Percentiles rank a stretch among this genome's conserved stretches.
Conservation (phyloP, 2,329 filamentous ascomycete genomes). For the Aspergillus sp. region DNA sequence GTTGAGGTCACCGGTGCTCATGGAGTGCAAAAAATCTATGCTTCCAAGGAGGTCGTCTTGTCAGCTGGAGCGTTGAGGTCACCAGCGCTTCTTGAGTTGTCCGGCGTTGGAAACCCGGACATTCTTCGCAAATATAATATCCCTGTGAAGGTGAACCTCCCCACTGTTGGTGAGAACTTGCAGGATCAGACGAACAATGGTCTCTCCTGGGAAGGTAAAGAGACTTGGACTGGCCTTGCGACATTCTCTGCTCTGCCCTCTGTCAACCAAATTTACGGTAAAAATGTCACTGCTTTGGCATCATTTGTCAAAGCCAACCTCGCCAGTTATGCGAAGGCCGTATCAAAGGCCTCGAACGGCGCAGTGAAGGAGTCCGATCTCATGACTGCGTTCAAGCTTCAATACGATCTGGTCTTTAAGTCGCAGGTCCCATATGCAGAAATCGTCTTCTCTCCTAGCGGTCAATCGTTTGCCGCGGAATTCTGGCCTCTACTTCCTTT, state of each 20-base stretch:
- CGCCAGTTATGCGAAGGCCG: conserved; percentile 22
- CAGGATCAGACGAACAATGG: conserved; percentile 45
- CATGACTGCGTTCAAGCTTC: conserved; percentile 21
- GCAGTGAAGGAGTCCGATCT: conserved; percentile 23
- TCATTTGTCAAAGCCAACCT: conserved; percentile 21
- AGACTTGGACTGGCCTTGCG: conserved; percentile 19
- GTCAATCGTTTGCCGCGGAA: conserved; percentile 15
- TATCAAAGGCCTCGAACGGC: conserved; percentile 23
- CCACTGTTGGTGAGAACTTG: conserved; percentile 50
- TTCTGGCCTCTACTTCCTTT: conserved; percentile 31
- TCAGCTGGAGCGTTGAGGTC: conserved; percentile 59
- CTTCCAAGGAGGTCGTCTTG: conserved; percentile 56
- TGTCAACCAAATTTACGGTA: conserved; percentile 25
- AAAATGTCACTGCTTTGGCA: conserved; percentile 17
- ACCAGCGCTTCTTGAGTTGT: conserved; percentile 59
- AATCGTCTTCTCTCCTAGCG: conserved; percentile 23
- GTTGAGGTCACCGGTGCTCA: conserved; percentile 29
- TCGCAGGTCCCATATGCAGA: conserved; percentile 25
- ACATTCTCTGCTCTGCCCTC: conserved; percentile 24
- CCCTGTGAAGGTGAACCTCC: conserved; percentile 26
- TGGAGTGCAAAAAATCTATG: conserved; percentile 25
- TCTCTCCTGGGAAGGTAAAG: conserved; percentile 15
- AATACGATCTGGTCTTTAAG: conserved; percentile 28
- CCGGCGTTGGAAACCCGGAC: conserved; percentile 54
- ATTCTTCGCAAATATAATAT: conserved; percentile 30